Conservation (phyloP, 108 stramenopile genomes). For the Chaetoceros muelleri region DNA sequence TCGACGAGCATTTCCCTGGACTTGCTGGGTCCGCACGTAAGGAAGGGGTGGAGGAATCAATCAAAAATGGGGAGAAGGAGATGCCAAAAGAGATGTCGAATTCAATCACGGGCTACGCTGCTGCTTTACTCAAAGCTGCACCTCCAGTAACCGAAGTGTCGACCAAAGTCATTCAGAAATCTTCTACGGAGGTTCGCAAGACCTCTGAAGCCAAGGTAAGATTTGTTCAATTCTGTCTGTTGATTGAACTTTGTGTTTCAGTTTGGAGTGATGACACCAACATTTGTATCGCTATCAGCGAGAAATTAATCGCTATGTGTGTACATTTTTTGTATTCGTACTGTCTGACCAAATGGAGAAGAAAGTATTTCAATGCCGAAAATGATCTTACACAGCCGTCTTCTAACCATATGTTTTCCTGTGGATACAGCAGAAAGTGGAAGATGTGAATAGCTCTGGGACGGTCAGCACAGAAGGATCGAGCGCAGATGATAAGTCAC, state of each 20-base stretch:
- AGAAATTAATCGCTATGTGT: neutral
- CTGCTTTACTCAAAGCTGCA: slow-evolving; percentile 20
- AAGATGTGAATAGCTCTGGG: neutral
- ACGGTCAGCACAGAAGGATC: neutral
- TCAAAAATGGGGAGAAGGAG: too few species aligned
- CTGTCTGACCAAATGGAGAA: slow-evolving; percentile 1
- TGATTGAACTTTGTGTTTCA: neutral
- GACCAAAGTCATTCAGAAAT: too few species aligned
- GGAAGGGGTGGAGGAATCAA: slow-evolving; percentile 1
- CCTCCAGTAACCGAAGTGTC: slow-evolving; percentile 9
- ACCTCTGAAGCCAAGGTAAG: too few species aligned
- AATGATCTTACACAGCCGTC: neutral
- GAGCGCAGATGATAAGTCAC: slow-evolving; percentile 2
- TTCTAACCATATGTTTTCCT: neutral
- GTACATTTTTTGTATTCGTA: slow-evolving; percentile 3
- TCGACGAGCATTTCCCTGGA: neutral
- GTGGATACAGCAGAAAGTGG: neutral
- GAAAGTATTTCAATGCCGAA: neutral
- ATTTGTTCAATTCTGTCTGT: too few species aligned
- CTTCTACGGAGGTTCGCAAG: too few species aligned
- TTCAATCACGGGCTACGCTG: slow-evolving; percentile 17
- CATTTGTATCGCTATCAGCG: neutral
- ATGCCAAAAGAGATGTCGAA: too few species aligned
- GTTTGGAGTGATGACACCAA: neutral
- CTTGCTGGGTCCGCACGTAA: slow-evolving; percentile 4